A percentile compares a stretch with the other conserved stretches of the same genome.
Evolutionary conservation across 768 basidiomycete species (phyloP).

Genomic region (Dioszegia aurantiaca): DNA sequence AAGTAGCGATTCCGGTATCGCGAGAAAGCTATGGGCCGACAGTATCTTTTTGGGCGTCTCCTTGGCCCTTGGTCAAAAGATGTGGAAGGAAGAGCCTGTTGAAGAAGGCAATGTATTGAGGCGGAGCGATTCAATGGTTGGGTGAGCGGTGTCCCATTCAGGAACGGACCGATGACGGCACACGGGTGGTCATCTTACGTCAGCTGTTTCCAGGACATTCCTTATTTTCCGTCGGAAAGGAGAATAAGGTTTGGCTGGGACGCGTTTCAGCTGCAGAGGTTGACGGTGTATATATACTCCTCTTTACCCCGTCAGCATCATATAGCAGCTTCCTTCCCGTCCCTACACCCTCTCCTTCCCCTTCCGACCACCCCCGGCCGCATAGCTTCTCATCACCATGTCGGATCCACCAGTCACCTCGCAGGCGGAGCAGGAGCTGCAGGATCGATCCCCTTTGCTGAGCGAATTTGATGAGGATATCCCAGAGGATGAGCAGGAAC

Average conservation of each 20-base stretch:
- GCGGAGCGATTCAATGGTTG: too few species aligned
- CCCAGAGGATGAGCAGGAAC: constrained; percentile 13
- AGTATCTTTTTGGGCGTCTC: too few species aligned
- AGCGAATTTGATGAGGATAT: not conserved
- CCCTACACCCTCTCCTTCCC: not conserved
- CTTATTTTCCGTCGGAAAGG: too few species aligned
- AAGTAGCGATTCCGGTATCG: not conserved
- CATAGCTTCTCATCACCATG: constrained; percentile 8
- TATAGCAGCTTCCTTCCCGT: constrained; percentile 2
- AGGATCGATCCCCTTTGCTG: not conserved
- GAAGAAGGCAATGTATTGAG: too few species aligned
- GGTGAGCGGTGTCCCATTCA: too few species aligned
- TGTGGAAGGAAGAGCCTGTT: too few species aligned
- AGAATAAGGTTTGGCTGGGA: too few species aligned
- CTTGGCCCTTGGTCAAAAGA: too few species aligned
- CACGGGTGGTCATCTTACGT: too few species aligned
- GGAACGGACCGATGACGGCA: too few species aligned
- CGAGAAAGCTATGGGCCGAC: not conserved
- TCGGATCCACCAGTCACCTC: constrained; percentile 5
- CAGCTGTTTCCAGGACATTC: too few species aligned
- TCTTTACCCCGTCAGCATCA: not conserved
- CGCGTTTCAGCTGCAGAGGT: too few species aligned
- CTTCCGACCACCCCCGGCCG: not conserved
- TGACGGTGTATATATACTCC: constrained; percentile 1
- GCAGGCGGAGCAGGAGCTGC: not conserved